A percentile compares a stretch with the other conserved stretches of the same genome.
phyloP scores from a whole-genome alignment of 257 asterid genomes.

The Ilex aquifolium region DNA sequence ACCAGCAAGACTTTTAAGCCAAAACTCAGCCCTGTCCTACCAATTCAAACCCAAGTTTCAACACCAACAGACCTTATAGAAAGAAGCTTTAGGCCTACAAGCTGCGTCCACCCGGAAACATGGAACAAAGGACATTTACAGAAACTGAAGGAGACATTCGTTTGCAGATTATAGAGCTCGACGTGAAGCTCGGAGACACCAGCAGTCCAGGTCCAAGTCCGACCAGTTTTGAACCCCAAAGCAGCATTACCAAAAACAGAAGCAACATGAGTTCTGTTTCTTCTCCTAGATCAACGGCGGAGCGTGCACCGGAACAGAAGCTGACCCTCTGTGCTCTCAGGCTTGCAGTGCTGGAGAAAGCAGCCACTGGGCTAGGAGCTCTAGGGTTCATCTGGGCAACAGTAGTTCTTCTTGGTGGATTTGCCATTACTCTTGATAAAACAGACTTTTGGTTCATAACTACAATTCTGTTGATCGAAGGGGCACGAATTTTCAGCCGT shows the following conservation, averaged over 20 bases:
- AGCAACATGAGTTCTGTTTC: conserved; percentile 17
- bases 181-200: conserved; percentile 17
- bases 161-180: conserved; percentile 48
- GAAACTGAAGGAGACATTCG: conserved; percentile 47
- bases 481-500: conserved; percentile 74
- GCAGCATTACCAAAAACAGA: conserved; percentile 33
- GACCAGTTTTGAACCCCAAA: conserved; percentile 40
- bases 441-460: conserved; percentile 98
- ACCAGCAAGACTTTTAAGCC: not conserved
- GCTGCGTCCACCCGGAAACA: conserved; percentile 1
- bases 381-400: conserved; percentile 97
- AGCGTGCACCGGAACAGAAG: conserved; percentile 77
- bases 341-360: conserved; percentile 76
- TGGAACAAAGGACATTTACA: conserved; percentile 44
- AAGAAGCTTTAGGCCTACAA: not conserved
- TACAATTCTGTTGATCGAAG: conserved; percentile 61
- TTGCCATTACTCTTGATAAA: conserved; percentile 63
- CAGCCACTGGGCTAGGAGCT: conserved; percentile 84
- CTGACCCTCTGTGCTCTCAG: conserved; percentile 88
- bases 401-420: conserved; percentile 91
- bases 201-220: conserved; percentile 31
- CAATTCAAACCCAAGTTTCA: not conserved
- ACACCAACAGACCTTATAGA: not conserved
- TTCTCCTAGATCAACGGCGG: conserved; percentile 9
- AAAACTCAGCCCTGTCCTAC: not conserved